These are phyloP conservation scores for Nicotiana sylvestris DNA, from an alignment of 257 asterid species.

Conservation along the genomic window DNA sequence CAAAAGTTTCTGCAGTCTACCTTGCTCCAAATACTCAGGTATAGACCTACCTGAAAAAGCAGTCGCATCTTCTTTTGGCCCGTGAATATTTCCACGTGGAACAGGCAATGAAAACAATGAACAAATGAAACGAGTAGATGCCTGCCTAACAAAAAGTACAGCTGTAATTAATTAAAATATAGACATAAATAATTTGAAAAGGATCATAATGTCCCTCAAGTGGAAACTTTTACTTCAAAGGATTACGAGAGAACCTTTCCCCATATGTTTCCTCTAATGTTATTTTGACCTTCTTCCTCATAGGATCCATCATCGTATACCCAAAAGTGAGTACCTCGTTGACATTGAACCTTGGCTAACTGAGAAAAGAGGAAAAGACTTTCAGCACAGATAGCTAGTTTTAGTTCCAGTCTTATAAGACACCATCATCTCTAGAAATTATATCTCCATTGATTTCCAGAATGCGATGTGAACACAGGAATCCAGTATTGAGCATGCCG, in stretches of 20 bases:
- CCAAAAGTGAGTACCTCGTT: conserved; percentile 66
- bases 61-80: conserved; percentile 29
- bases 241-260: conserved; percentile 53
- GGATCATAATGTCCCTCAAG: conserved; percentile 5
- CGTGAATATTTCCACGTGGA: conserved; percentile 41
- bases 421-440: neutral
- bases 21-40: conserved; percentile 38
- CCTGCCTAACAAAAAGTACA: conserved; percentile 60
- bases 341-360: conserved; percentile 75
- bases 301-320: conserved; percentile 82
- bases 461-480: neutral
- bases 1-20: conserved; percentile 48
- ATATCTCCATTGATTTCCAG: neutral
- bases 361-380: conserved; percentile 25
- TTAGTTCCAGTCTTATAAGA: neutral
- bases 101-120: conserved; percentile 64
- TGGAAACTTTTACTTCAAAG: conserved; percentile 10
- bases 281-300: conserved; percentile 90
- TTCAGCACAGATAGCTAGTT: neutral
- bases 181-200: neutral
- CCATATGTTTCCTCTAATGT: conserved; percentile 74
- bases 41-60: conserved; percentile 29
- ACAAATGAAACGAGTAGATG: conserved; percentile 58
- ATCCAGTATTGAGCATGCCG: neutral
- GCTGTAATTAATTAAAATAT: conserved; percentile 31